These are phyloP conservation scores for Penicillium cosmopolitanum DNA, from an alignment of 495 filamentous ascomycete genomes.

Conservation along the genomic window DNA sequence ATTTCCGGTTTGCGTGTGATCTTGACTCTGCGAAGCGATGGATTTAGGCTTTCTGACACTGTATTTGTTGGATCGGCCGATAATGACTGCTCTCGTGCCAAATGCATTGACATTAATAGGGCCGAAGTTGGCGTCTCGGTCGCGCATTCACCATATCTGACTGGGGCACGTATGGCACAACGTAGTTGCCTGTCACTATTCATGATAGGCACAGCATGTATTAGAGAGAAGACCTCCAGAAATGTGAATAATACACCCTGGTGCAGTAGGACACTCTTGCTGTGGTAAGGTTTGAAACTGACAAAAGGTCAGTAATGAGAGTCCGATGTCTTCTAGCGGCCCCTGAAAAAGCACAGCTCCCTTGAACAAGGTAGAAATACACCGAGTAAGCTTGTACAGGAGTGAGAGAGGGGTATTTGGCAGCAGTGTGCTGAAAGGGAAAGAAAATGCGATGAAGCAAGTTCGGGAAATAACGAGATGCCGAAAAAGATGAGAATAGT, in stretches of 20 bases:
- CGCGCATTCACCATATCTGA: conserved; percentile 17
- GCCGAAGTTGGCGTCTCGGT: conserved; percentile 10
- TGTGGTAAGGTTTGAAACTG: not conserved
- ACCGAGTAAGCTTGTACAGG: not conserved
- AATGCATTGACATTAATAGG: conserved; percentile 15
- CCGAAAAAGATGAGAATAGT: too few relatives aligned
- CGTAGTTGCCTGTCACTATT: conserved; percentile 27
- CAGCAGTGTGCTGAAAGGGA: too few relatives aligned
- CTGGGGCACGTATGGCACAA: conserved; percentile 22
- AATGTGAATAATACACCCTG: not conserved
- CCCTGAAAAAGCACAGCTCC: not conserved
- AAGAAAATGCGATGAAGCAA: too few relatives aligned
- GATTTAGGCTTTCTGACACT: not conserved
- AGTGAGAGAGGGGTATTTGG: too few relatives aligned
- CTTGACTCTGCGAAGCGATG: not conserved
- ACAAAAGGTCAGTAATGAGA: not conserved
- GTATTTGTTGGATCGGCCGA: not conserved
- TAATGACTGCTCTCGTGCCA: conserved; percentile 5
- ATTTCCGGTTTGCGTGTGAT: conserved; percentile 12
- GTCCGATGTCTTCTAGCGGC: not conserved
- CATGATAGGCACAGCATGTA: conserved; percentile 6
- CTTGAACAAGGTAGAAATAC: not conserved
- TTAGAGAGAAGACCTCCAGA: not conserved
- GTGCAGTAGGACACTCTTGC: not conserved
- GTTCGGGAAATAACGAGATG: too few relatives aligned